Conservation (phyloP, 2,329 filamentous ascomycete genomes). For the Hymenoscyphus occultus region DNA sequence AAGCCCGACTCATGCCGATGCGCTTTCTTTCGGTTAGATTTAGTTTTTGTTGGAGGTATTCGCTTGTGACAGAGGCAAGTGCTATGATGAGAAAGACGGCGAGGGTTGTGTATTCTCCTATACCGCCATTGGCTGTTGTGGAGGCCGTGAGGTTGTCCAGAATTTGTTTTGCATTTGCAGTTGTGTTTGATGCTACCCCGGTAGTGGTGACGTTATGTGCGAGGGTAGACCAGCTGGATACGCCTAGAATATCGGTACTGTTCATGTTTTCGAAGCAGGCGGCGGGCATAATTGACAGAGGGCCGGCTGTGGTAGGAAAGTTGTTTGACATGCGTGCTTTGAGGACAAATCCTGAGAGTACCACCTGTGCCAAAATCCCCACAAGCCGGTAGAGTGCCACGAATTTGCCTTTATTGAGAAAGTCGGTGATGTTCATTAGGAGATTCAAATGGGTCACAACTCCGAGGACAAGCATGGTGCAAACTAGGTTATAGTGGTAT, state of each 20-base stretch:
- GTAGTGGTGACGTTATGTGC: background rate
- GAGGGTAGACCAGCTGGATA: background rate
- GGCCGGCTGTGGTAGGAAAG: background rate
- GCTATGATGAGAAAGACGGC: slow-evolving; percentile 4
- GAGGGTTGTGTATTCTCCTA: slow-evolving; percentile 7
- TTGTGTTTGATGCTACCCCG: background rate
- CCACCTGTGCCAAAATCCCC: background rate
- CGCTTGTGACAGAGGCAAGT: background rate
- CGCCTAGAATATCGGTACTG: background rate
- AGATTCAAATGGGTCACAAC: slow-evolving; percentile 10
- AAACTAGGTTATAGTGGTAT: slow-evolving; percentile 13
- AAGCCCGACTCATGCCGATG: background rate
- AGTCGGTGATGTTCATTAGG: slow-evolving; percentile 11
- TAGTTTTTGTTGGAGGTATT: slow-evolving; percentile 3
- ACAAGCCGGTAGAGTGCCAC: slow-evolving; percentile 7
- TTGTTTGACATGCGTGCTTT: slow-evolving; percentile 6
- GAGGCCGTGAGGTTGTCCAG: background rate
- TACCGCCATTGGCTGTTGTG: slow-evolving; percentile 3
- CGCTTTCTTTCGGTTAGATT: background rate
- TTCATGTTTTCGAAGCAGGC: slow-evolving; percentile 10
- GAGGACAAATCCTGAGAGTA: slow-evolving; percentile 3
- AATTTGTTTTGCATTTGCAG: slow-evolving; percentile 4
- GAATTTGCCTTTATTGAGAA: slow-evolving; percentile 6
- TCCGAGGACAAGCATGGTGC: slow-evolving; percentile 9
- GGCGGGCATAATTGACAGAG: background rate